phyloP scores from a whole-genome alignment of 768 basidiomycete species.

The Chiua virens region DNA sequence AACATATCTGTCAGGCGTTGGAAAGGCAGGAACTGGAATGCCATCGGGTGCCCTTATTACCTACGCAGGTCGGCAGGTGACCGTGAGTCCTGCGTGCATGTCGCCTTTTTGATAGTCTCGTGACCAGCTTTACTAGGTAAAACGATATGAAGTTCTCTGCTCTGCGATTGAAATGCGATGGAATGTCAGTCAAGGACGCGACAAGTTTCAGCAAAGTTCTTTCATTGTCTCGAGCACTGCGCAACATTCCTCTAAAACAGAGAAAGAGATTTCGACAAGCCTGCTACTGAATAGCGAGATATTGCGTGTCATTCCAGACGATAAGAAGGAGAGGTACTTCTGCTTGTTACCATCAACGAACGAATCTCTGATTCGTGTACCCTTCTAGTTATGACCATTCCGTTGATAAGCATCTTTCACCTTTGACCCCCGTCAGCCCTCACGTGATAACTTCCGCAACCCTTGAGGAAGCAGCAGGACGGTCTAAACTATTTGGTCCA shows the following conservation, averaged over 20 bases:
- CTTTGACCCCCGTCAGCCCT: conserved; percentile 21
- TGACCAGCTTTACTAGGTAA: conserved; percentile 14
- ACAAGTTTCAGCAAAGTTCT: conserved; percentile 18
- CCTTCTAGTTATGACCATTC: conserved; percentile 1
- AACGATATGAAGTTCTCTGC: conserved; percentile 30
- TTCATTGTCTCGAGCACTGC: conserved; percentile 12
- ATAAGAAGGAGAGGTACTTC: conserved; percentile 3
- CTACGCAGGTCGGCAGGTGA: conserved; percentile 22
- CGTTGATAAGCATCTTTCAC: conserved; percentile 1
- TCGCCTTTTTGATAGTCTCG: neutral
- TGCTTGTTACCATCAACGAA: neutral
- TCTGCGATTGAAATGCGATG: conserved; percentile 28
- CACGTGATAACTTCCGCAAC: conserved; percentile 3
- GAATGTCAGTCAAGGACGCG: conserved; percentile 8
- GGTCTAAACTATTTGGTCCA: neutral
- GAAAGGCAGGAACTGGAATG: conserved; percentile 26
- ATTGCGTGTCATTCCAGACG: conserved; percentile 16
- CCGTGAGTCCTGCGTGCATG: conserved; percentile 11
- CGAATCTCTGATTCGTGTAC: neutral
- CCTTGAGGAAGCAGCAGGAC: neutral
- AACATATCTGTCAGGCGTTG: conserved; percentile 17
- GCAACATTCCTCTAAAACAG: conserved; percentile 3
- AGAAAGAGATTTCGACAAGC: neutral
- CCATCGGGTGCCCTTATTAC: conserved; percentile 26
- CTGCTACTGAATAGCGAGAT: conserved; percentile 16